Percentiles rank a stretch among this genome's conserved stretches.
phyloP scores from a whole-genome alignment of 305 asterid genomes.

The Withania somnifera region DNA sequence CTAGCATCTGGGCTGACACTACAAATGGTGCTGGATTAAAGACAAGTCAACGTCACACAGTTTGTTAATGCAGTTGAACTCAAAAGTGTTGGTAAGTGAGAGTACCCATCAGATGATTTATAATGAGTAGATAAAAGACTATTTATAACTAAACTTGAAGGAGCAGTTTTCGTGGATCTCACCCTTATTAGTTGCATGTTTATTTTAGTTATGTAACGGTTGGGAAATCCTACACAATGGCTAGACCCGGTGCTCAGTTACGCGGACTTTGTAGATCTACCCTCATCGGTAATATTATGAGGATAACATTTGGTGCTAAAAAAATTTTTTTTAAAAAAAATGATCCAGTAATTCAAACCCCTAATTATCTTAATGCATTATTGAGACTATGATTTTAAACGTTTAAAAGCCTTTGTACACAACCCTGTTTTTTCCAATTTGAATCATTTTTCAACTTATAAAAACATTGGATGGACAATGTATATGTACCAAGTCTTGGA shows the following conservation, averaged over 20 bases:
- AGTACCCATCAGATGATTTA: too few species aligned
- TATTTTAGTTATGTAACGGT: too few species aligned
- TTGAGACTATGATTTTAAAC: not conserved
- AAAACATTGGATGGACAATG: not conserved
- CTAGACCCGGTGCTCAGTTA: too few species aligned
- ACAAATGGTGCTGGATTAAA: not conserved
- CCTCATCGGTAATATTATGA: not conserved
- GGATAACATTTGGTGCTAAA: not conserved
- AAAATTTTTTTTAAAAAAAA: too few species aligned
- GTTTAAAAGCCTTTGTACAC: not conserved
- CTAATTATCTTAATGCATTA: not conserved
- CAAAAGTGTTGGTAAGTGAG: too few species aligned
- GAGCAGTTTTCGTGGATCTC: not conserved
- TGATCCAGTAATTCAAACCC: not conserved
- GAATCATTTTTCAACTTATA: not conserved
- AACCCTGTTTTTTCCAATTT: not conserved
- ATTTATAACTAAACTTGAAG: too few species aligned
- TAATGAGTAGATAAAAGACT: too few species aligned
- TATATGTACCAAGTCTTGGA: not conserved
- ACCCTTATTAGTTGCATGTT: not conserved
- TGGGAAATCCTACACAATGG: too few species aligned
- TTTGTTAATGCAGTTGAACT: too few species aligned
- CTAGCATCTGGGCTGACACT: not conserved
- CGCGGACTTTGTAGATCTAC: too few species aligned
- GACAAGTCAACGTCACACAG: conserved; percentile 3